These are phyloP conservation scores for Sarcodon sp. DNA, from an alignment of 768 basidiomycete genomes.

Conservation along the genomic window DNA sequence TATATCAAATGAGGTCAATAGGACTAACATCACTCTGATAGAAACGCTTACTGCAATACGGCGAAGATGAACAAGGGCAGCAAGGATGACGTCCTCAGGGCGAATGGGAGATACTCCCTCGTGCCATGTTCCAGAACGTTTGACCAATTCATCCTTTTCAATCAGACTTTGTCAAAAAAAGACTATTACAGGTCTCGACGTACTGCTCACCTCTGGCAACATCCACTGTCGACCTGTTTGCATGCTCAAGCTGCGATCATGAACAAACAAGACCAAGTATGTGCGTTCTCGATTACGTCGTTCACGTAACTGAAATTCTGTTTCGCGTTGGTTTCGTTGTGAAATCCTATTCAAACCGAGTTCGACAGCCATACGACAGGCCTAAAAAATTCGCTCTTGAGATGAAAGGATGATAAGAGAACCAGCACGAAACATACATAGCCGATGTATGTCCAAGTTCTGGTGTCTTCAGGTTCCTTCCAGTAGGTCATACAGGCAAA, in stretches of 20 bases:
- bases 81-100: conserved; percentile 72
- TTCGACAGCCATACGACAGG: conserved; percentile 82
- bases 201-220: conserved; percentile 49
- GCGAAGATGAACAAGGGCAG: conserved; percentile 66
- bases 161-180: conserved; percentile 2
- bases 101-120: conserved; percentile 38
- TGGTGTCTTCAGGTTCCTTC: conserved; percentile 78
- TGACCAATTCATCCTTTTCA: conserved; percentile 52
- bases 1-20: conserved; percentile 13
- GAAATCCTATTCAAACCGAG: conserved; percentile 61
- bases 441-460: conserved; percentile 82
- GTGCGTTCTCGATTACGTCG: conserved; percentile 80
- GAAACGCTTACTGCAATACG: conserved; percentile 53
- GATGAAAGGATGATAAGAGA: conserved; percentile 1
- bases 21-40: background rate
- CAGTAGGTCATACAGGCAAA: conserved; percentile 85
- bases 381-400: conserved; percentile 24
- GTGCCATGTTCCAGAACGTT: conserved; percentile 62
- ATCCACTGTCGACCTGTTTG: conserved; percentile 84
- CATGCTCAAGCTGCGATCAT: conserved; percentile 77
- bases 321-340: conserved; percentile 45
- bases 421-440: conserved; percentile 38
- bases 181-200: background rate
- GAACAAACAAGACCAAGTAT: conserved; percentile 76
- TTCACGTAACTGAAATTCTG: conserved; percentile 53